Percentiles rank a stretch among this genome's conserved stretches.
Conservation (phyloP, 257 asterid genomes). For the Primulina tabacum region DNA sequence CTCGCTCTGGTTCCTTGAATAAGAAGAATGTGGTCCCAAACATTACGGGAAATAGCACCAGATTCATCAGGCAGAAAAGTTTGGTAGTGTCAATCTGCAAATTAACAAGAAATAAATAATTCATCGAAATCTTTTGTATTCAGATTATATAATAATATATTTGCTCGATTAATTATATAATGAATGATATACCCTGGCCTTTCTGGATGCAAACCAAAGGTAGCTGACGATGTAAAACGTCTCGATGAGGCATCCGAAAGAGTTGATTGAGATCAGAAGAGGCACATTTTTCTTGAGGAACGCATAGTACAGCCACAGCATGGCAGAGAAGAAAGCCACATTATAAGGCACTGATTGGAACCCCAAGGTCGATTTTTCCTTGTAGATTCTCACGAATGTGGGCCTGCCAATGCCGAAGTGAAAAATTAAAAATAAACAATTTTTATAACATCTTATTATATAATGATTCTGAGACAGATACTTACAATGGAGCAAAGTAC, state of each 20-base stretch:
- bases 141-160: neutral
- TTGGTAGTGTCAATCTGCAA: slow-evolving; percentile 38
- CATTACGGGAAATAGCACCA: slow-evolving; percentile 35
- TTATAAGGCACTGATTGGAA: slow-evolving; percentile 51
- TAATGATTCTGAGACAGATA: no score
- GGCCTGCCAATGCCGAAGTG: slow-evolving; percentile 33
- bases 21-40: slow-evolving; percentile 39
- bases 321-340: slow-evolving; percentile 50
- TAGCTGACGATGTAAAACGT: slow-evolving; percentile 37
- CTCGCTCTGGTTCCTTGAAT: slow-evolving; percentile 30
- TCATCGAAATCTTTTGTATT: neutral
- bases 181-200: slow-evolving; percentile 37
- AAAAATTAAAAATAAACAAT: no score
- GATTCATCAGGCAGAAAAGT: slow-evolving; percentile 37
- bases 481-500: slow-evolving; percentile 82
- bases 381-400: slow-evolving; percentile 42
- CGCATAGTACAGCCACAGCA: slow-evolving; percentile 57
- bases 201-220: slow-evolving; percentile 44
- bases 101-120: neutral
- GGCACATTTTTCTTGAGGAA: slow-evolving; percentile 33
- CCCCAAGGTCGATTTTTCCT: slow-evolving; percentile 50
- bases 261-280: slow-evolving; percentile 54
- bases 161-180: neutral
- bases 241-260: slow-evolving; percentile 48
- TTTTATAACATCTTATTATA: no score